Evolutionary conservation across 75 land plant genomes (phyloP), one percentile per base, ranked within the genome.

Genomic region (Pinus tabuliformis): DNA sequence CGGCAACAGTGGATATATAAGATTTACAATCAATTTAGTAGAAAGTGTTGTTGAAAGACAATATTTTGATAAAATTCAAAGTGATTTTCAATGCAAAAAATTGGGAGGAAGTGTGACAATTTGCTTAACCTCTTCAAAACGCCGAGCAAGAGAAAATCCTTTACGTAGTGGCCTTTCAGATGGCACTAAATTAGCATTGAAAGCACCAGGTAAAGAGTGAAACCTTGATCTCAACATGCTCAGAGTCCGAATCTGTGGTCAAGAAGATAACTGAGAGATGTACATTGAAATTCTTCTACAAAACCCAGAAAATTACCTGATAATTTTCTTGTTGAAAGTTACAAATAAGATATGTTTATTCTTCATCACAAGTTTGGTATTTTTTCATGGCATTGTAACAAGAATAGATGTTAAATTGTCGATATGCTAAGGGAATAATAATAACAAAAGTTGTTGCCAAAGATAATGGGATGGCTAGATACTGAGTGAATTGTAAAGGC

Each of bases 141-240:
- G 77, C 74, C 86, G 86, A 60, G 88, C 85, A 30, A 96, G 81
- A 72, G 95, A 86, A 83, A 91, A 94, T 16, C 88, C 90, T 62
- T 82, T 80, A 37, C 83, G 88, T 58, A 61, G 60, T 18, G 66
- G 58, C 79, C 78, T 92, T 57, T 90, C 94, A 73, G 89, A 90
- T 60, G 99, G 96, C 26, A 97, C 91, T 77, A 97, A 78, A 73
- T 75, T 85, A 78, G 91, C 77, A 72, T 92, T 97, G 83, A 97
- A 92, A 20, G 99, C 93, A 66, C 96, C 92, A 59, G 98, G 99
- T 75, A 97, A 79, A 49, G 96, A 91, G 68, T 92, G 86, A 78
- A 97, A 97, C 63, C 99, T 70, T 77, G 98, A 95, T 74, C 99
- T 90, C 83, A 97, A 81, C 99, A 97, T 97, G 56, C 92, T 92